Base-by-base conservation (phyloP, 2,329 filamentous ascomycete genomes). In the Talaromyces verruculosus region DNA sequence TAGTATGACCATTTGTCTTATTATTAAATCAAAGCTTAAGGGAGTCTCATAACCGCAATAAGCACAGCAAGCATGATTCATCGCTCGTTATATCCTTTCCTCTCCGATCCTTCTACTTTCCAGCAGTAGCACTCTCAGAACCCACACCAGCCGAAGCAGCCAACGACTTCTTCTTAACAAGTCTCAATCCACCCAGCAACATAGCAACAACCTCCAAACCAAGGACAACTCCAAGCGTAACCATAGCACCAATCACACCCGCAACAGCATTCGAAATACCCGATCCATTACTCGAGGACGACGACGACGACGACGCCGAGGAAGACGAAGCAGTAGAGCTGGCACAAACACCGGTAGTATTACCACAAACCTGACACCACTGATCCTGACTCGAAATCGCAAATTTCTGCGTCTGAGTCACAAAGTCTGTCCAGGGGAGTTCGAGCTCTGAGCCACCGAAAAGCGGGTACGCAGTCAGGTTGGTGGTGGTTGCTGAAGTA, bases 351-450 rank as follows among this genome's bases (percentile, higher is more conserved):
- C 88, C 89, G 0, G 87, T 89, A 0, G 84, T 85, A 79, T 91
- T 92, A 5, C 91, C 91, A 76, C 93, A 97, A 65, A 85, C 84
- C 1, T 76, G 74, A 80, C 92, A 97, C 92, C 92, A 96, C 64
- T 87, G 77, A 65, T 82, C 74, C 7, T 87, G 88, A 61, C 84
- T 83, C n/a, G 81, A 80, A 66, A 96, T 82, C 55, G 90, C 85
- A 69, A 95, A 89, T 71, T 86, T 84, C 70, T 79, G 76, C 82
- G 94, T 89, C 69, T 83, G 81, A 0, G 71, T 69, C 25, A 84
- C 82, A 78, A 96, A 96, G 17, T 88, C 86, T 13, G 75, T 78
- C 90, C 91, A 97, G 15, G 87, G 81, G 33, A 96, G 74, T 0
- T 84, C 77, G 0, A 81, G 79, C 65, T 84, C 79, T 5, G 73